phyloP scores from a whole-genome alignment of 352 stramenopile species.

The Phytophthora agathidicida region DNA sequence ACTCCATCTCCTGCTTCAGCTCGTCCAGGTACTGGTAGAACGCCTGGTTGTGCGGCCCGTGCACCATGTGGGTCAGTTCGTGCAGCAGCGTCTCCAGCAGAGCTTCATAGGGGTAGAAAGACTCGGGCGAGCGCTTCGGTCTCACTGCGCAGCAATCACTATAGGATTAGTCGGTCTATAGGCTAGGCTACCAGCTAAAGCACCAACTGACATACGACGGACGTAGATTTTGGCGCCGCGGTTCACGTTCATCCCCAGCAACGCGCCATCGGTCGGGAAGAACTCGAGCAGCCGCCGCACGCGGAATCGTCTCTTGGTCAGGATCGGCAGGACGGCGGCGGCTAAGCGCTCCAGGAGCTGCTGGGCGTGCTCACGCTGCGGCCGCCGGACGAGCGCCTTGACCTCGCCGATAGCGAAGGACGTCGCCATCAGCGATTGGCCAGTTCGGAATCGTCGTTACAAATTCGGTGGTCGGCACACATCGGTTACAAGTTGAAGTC shows the following conservation, averaged over 20 bases:
- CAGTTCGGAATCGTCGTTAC: background rate
- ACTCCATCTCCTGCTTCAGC: conserved; percentile 66
- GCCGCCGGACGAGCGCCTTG: conserved; percentile 49
- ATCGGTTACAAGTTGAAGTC: conserved; percentile 18
- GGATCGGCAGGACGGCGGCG: conserved; percentile 57
- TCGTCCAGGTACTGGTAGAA: conserved; percentile 75
- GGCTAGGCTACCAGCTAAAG: background rate
- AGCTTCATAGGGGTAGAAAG: conserved; percentile 58
- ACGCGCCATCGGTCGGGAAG: conserved; percentile 56
- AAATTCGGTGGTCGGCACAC: conserved; percentile 16
- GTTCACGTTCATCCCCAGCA: conserved; percentile 87
- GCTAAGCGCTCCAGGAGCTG: conserved; percentile 58
- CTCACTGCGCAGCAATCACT: conserved; percentile 16
- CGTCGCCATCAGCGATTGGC: conserved; percentile 20
- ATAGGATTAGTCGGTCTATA: background rate
- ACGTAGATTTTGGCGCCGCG: conserved; percentile 74
- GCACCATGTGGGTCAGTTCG: conserved; percentile 74
- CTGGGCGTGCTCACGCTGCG: conserved; percentile 40
- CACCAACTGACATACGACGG: conserved; percentile 37
- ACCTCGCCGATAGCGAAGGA: conserved; percentile 41
- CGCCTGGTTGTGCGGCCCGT: conserved; percentile 66
- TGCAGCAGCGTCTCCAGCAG: conserved; percentile 77
- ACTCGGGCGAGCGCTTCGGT: conserved; percentile 15
- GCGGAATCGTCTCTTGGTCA: conserved; percentile 55
- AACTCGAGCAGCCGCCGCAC: conserved; percentile 70